A percentile compares a stretch with the other conserved stretches of the same genome.
These are phyloP conservation scores for Rhododendron kiyosumense DNA, from an alignment of 148 eudicot genomes.

Conservation along the genomic window DNA sequence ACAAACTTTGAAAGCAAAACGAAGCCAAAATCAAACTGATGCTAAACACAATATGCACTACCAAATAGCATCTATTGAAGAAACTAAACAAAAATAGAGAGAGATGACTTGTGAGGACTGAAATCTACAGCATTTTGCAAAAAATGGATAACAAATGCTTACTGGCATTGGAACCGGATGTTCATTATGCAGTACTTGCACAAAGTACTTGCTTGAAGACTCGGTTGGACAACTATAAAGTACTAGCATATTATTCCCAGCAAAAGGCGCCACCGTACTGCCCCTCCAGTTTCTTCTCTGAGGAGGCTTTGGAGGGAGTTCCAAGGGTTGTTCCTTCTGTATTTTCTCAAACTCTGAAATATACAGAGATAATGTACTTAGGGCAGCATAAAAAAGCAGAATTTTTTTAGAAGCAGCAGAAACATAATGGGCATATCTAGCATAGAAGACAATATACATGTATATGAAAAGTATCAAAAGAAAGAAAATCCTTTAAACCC, in stretches of 20 bases:
- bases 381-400: neutral
- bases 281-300: constrained; percentile 78
- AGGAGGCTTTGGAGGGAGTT: constrained; percentile 83
- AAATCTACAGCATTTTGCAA: neutral
- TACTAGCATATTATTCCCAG: constrained; percentile 90
- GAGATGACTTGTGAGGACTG: neutral
- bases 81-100: neutral
- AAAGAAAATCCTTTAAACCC: neutral
- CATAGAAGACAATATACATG: neutral
- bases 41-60: neutral
- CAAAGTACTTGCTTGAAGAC: constrained; percentile 66
- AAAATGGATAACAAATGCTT: constrained; percentile 26
- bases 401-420: neutral
- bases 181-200: constrained; percentile 89
- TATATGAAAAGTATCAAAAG: neutral
- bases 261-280: constrained; percentile 76
- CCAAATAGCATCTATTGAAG: neutral
- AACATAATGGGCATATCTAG: neutral
- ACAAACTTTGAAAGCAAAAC: neutral
- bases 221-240: constrained; percentile 65
- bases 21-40: neutral
- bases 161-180: constrained; percentile 79
- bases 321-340: constrained; percentile 63
- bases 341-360: constrained; percentile 67
- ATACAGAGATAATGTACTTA: constrained; percentile 13